Conservation (phyloP, 2,329 filamentous ascomycete genomes). For the Periconia macrospinosa region DNA sequence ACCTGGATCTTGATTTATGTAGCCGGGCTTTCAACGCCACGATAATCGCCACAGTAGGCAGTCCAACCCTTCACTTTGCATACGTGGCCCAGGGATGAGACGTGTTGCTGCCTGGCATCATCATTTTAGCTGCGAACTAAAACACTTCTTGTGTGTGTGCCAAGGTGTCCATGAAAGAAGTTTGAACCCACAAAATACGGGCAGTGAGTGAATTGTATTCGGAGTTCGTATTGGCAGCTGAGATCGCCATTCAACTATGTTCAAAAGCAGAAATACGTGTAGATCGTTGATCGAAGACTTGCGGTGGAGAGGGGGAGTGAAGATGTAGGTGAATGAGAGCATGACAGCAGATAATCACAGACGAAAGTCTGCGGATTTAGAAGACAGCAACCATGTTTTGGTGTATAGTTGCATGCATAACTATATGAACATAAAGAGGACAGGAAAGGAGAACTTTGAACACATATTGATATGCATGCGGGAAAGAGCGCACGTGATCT, state of each 20-base stretch:
- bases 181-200: neutral
- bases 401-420: too few species aligned
- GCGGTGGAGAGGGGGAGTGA: neutral
- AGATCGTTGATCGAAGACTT: neutral
- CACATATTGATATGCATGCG: too few species aligned
- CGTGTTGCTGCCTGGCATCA: neutral
- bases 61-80: neutral
- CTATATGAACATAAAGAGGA: too few species aligned
- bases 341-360: too few species aligned
- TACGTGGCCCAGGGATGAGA: neutral
- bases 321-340: too few species aligned
- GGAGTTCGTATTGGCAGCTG: neutral
- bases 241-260: neutral
- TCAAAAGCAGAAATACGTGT: neutral
- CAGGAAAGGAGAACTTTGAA: too few species aligned
- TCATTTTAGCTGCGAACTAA: neutral
- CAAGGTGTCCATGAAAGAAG: neutral
- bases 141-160: neutral
- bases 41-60: neutral
- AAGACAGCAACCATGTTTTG: too few species aligned
- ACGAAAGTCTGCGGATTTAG: too few species aligned
- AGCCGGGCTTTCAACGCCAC: neutral
- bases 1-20: neutral
- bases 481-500: too few species aligned
- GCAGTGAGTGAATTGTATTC: too few species aligned